Conservation (phyloP, 805 yeast species). For the Yarrowia deformans region DNA sequence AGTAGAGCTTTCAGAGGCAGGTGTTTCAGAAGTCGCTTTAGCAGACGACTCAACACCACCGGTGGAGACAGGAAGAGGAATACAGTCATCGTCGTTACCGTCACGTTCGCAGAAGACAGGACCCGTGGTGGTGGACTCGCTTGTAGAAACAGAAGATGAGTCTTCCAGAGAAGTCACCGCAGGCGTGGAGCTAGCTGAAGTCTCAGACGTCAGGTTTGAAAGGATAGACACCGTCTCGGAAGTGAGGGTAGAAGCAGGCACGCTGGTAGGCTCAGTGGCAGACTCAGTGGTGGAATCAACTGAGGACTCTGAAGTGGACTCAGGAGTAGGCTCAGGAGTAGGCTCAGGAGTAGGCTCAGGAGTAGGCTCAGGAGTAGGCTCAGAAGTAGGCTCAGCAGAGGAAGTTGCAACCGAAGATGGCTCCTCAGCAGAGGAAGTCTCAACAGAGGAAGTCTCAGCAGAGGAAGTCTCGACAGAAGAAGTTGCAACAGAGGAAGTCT, state of each 20-base stretch:
- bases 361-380: background rate
- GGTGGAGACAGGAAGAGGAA: background rate
- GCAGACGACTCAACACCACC: background rate
- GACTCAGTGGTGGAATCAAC: background rate
- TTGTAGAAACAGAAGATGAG: background rate
- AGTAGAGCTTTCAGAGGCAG: too few relatives aligned
- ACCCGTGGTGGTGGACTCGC: conserved; percentile 2
- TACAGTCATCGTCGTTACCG: background rate
- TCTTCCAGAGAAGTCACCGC: background rate
- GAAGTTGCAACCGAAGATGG: background rate
- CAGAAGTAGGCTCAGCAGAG: background rate
- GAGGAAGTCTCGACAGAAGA: background rate
- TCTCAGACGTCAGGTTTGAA: background rate
- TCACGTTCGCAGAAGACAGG: conserved; percentile 6
- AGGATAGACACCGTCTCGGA: too few relatives aligned
- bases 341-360: background rate
- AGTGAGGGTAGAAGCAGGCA: background rate
- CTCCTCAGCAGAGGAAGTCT: background rate
- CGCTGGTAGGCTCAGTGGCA: background rate
- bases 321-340: background rate
- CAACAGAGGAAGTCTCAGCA: background rate
- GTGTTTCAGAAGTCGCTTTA: background rate
- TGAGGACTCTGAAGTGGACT: too few relatives aligned
- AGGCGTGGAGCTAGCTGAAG: background rate
- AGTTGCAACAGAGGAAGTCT: background rate